Evolutionary conservation across 2,329 filamentous ascomycete genomes (phyloP), one percentile per base, ranked within the genome.

Genomic region (Trichoderma semiorbis): DNA sequence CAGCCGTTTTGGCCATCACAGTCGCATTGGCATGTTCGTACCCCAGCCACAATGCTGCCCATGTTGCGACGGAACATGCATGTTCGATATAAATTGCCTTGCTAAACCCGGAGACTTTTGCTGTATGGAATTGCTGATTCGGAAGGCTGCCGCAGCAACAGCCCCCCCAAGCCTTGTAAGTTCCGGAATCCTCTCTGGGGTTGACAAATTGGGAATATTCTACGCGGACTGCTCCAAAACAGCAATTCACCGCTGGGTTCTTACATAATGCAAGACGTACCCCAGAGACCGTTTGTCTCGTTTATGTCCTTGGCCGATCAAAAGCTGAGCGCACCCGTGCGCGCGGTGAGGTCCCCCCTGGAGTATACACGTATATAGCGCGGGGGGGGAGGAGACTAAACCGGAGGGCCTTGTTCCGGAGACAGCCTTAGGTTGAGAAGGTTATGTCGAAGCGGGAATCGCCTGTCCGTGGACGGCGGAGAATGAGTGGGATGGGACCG

Each of bases 261-360:
- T 50, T 12, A n/a, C 43, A 50, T 12, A 50, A 50, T 50, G n/a
- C 43, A 50, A 50, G 18, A 21, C 43, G n/a, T 21, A 50, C 43
- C 43, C n/a, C 65, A 60, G 64, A 30, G 50, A n/a, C 32, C 30
- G 32, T 30, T 24, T 30, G 24, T 18, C 53, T 69, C 53, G n/a
- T 60, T 12, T 53, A 34, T 24, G 39, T 6, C 14, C 36, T 53
- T 62, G 26, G 55, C 55, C 66, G 66, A 62, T 61, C 57, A 53
- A 50, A 50, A 50, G 55, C 55, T 69, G 36, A 61, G 66, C 66
- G 66, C 66, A 69, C 32, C 66, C 55, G 28, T 50, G 66, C 55
- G 66, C 66, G 39, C 66, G 66, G 26, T 47, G 50, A 26, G 53
- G 28, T 43, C 16, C 12, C 53, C 34, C 55, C 58, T 66, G 63